These are phyloP conservation scores for Trapa bicornis DNA, from an alignment of 345 rosid species.

Conservation along the genomic window DNA sequence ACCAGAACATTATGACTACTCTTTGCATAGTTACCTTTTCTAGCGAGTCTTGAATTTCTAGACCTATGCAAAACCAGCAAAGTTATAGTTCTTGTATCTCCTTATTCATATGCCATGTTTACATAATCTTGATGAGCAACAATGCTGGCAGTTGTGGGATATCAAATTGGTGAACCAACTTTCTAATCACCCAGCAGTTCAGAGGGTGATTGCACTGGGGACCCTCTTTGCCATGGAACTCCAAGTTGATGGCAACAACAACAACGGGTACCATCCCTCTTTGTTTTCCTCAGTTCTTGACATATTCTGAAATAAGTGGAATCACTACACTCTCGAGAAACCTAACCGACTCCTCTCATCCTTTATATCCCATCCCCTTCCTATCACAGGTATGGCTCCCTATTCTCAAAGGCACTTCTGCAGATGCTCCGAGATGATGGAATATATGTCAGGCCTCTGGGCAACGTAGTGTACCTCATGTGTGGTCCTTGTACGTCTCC, in stretches of 20 bases:
- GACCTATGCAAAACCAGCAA: background rate
- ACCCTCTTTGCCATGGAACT: constrained; percentile 72
- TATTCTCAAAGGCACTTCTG: constrained; percentile 51
- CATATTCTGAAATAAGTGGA: background rate
- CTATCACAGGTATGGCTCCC: constrained; percentile 52
- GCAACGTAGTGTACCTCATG: constrained; percentile 80
- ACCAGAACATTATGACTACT: background rate
- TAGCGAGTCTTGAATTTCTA: background rate
- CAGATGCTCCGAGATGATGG: constrained; percentile 64
- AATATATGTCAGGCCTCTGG: constrained; percentile 68
- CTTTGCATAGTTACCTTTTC: background rate
- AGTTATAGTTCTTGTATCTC: background rate
- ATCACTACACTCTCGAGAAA: background rate
- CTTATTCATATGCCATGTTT: background rate
- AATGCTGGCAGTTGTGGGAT: constrained; percentile 66
- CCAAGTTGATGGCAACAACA: constrained; percentile 34
- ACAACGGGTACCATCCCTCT: constrained; percentile 51
- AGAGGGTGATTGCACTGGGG: constrained; percentile 70
- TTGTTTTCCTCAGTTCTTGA: background rate
- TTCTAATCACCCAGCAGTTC: constrained; percentile 59
- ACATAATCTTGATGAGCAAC: background rate
- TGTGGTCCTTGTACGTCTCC: constrained; percentile 81
- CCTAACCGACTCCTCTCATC: background rate
- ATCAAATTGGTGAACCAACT: constrained; percentile 40
- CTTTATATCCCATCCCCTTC: background rate